Evolutionary conservation across 805 yeast genomes (phyloP).

Genomic region (Debaryomyces castellii): DNA sequence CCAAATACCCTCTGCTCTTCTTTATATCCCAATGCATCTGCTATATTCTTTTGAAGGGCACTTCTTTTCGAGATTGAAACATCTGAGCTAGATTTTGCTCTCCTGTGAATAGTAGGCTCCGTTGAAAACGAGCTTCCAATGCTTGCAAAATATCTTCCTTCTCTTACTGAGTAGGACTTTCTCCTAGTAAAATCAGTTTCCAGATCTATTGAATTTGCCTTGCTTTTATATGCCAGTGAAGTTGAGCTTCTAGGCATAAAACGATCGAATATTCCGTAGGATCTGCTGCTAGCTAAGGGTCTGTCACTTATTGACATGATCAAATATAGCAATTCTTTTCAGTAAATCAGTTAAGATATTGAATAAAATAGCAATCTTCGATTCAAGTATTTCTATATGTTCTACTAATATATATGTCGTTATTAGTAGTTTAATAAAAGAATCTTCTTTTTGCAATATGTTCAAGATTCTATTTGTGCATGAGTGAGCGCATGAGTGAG

Average conservation of each 20-base stretch:
- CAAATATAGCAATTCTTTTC: neutral
- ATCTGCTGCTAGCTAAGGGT: neutral
- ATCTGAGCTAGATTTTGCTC: neutral
- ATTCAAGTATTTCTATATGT: neutral
- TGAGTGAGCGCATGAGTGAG: neutral
- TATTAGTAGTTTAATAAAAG: neutral
- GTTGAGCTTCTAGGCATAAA: neutral
- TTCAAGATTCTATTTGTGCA: neutral
- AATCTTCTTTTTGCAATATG: neutral
- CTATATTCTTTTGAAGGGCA: conserved; percentile 40
- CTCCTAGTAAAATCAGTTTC: neutral
- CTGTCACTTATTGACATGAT: neutral
- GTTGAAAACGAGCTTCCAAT: neutral
- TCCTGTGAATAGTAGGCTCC: neutral
- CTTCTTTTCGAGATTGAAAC: neutral
- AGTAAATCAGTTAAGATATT: neutral
- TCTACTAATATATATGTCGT: neutral
- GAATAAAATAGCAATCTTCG: neutral
- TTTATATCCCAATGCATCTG: conserved; percentile 51
- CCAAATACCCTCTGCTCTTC: conserved; percentile 41
- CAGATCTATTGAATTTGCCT: neutral
- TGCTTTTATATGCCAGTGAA: neutral
- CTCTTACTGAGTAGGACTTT: neutral
- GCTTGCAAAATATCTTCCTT: neutral
- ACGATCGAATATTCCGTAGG: neutral